Conservation (phyloP, 2,329 filamentous ascomycete species). For the Penicillium sp. region DNA sequence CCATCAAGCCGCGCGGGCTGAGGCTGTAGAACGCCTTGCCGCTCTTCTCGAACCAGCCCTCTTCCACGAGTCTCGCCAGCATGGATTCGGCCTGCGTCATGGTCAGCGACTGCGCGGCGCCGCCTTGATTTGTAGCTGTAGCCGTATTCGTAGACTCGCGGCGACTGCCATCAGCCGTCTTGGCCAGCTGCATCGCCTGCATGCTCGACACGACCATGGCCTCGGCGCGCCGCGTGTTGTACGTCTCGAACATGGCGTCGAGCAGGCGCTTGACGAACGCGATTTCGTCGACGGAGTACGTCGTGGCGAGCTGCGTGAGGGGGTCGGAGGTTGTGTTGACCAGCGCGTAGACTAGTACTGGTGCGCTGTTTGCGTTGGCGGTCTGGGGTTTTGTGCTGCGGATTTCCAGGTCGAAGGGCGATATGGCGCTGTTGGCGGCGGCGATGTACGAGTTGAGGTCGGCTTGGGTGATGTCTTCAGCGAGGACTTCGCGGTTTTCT, state of each 20-base stretch:
- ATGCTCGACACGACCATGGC: conserved; percentile 76
- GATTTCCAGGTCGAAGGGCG: conserved; percentile 83
- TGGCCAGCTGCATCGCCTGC: conserved; percentile 69
- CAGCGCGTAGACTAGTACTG: conserved; percentile 66
- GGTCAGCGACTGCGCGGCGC: conserved; percentile 56
- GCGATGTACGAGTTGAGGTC: conserved; percentile 67
- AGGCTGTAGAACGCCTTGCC: conserved; percentile 68
- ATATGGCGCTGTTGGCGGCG: conserved; percentile 67
- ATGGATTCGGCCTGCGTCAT: conserved; percentile 73
- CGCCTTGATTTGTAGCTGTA: conserved; percentile 22
- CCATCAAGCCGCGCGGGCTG: conserved; percentile 73
- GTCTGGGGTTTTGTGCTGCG: conserved; percentile 49
- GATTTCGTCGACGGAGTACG: conserved; percentile 76
- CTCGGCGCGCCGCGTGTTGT: conserved; percentile 77
- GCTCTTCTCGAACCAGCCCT: conserved; percentile 82
- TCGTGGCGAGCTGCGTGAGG: conserved; percentile 81
- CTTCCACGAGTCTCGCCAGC: conserved; percentile 65
- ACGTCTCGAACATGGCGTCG: conserved; percentile 85
- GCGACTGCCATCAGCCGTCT: conserved; percentile 38
- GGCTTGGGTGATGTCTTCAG: conserved; percentile 63
- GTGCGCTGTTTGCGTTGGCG: conserved; percentile 34
- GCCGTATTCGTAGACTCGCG: conserved; percentile 43
- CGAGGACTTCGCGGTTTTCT: conserved; percentile 47
- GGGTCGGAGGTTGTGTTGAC: conserved; percentile 85
- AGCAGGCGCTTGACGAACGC: conserved; percentile 83